Evolutionary conservation across 176 grass and related monocot genomes (phyloP).

Genomic region (Oryza nivara): DNA sequence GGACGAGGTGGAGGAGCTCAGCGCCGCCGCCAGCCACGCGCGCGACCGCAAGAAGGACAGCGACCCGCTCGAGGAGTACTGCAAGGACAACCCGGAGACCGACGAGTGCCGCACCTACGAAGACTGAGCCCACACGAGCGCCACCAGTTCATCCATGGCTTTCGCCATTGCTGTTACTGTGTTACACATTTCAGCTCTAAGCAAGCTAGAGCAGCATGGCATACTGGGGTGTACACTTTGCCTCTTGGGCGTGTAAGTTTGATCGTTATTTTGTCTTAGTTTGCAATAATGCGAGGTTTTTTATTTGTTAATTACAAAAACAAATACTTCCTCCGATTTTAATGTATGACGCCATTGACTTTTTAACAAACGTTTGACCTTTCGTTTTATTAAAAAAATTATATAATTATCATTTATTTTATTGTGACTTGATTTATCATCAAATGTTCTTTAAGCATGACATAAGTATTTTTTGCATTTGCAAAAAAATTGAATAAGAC

Average conservation of each 20-base stretch:
- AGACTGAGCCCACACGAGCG: slow-evolving; percentile 40
- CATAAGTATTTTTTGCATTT: too few species aligned
- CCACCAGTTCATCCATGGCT: neutral
- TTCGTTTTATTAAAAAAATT: too few species aligned
- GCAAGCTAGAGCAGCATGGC: slow-evolving; percentile 10
- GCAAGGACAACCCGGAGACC: slow-evolving; percentile 86
- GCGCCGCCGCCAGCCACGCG: slow-evolving; percentile 75
- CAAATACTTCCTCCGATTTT: neutral
- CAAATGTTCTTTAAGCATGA: too few species aligned
- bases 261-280: slow-evolving; percentile 35
- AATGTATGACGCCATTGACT: too few species aligned
- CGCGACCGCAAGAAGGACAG: slow-evolving; percentile 67
- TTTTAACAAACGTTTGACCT: too few species aligned
- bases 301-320: slow-evolving; percentile 25
- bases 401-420: too few species aligned
- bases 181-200: neutral
- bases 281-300: slow-evolving; percentile 38
- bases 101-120: slow-evolving; percentile 95
- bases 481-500: too few species aligned
- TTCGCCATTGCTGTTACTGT: slow-evolving; percentile 18
- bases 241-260: slow-evolving; percentile 31
- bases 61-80: slow-evolving; percentile 87
- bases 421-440: too few species aligned
- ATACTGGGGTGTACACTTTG: slow-evolving; percentile 9
- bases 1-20: slow-evolving; percentile 99